Base-by-base conservation (phyloP, 2,329 filamentous ascomycete species). In the Clarireedia monteithiana region DNA sequence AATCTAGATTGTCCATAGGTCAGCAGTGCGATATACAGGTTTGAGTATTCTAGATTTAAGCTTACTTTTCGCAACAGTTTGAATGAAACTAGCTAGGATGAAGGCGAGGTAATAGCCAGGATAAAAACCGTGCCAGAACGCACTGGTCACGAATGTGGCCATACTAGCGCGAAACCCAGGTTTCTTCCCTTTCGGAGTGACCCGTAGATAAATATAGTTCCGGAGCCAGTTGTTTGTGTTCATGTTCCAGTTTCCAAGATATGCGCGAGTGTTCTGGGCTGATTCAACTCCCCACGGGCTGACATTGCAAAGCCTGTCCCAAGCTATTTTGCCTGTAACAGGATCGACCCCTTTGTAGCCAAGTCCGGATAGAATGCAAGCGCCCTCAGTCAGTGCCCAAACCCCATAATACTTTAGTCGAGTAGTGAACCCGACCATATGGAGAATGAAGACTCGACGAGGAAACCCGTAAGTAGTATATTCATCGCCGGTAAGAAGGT, bases 81-180 rank as follows among this genome's bases (percentile, higher is more conserved):
- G 94, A 30, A 96, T 81, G 63, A 99, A 88, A 59, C 90, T 91
- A 1, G 89, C 94, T 6, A 97, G 78, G 42, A 97, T 74, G 67
- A 99, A 99, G 5, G 87, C 81, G 59, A 99, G 74, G 71, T 97
- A 97, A 72, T 99, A 99, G 5, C 94, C 94, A 0, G 94, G 92
- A 64, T 95, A 95, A 73, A 99, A 99, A 30, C 94, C 94, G 68
- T 99, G 94, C 94, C 94, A 99, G 63, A 97, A 86, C 3, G 94
- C 92, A 67, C 91, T 96, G 20, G 94, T 97, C 6, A 84, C 82
- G 69, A 99, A 99, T 0, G 94, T 99, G 36, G 91, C 90, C 75
- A 99, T 75, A 66, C 88, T 97, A 50, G 94, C 94, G 58, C 91
- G 81, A 75, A 99, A 99, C 1, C 94, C 94, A 9, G 94, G 94